A percentile compares a stretch with the other conserved stretches of the same genome.
phyloP scores from a whole-genome alignment of 179 eudicot genomes.

The Heliamphora pulchella region DNA sequence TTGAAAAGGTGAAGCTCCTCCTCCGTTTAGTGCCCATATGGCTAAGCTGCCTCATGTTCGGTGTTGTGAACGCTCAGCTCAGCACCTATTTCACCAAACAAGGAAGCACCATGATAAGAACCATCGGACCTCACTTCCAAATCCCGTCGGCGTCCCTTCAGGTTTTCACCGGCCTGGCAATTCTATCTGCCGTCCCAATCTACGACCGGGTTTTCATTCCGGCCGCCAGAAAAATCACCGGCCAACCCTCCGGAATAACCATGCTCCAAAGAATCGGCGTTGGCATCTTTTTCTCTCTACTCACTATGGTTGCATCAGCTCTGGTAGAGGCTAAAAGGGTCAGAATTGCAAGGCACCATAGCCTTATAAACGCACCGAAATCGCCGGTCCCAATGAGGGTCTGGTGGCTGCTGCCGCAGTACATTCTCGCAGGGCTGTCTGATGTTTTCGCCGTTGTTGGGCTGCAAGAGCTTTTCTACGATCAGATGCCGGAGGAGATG shows the following conservation, averaged over 20 bases:
- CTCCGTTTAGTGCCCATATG: slow-evolving; percentile 58
- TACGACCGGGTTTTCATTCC: slow-evolving; percentile 54
- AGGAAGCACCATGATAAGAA: slow-evolving; percentile 49
- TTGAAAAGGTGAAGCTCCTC: slow-evolving; percentile 64
- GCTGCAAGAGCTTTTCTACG: slow-evolving; percentile 64
- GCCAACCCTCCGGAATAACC: slow-evolving; percentile 43
- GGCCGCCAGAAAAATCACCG: slow-evolving; percentile 27
- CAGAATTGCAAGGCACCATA: slow-evolving; percentile 25
- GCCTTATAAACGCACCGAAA: slow-evolving; percentile 31
- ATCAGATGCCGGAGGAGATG: slow-evolving; percentile 62
- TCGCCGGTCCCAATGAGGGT: slow-evolving; percentile 41
- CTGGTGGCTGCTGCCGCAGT: slow-evolving; percentile 60
- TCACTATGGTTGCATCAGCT: slow-evolving; percentile 47
- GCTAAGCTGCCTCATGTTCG: slow-evolving; percentile 47
- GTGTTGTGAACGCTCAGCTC: slow-evolving; percentile 49
- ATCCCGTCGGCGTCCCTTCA: slow-evolving; percentile 52
- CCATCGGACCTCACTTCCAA: slow-evolving; percentile 27
- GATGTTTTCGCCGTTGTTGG: slow-evolving; percentile 56
- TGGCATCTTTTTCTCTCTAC: slow-evolving; percentile 36
- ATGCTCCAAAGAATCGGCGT: slow-evolving; percentile 52
- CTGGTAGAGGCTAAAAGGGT: slow-evolving; percentile 45
- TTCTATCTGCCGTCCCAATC: slow-evolving; percentile 34
- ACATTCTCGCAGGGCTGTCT: slow-evolving; percentile 37
- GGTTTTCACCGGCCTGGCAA: slow-evolving; percentile 43
- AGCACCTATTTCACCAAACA: slow-evolving; percentile 69